phyloP scores from a whole-genome alignment of 495 filamentous ascomycete genomes.

The Choiromyces venosus region DNA sequence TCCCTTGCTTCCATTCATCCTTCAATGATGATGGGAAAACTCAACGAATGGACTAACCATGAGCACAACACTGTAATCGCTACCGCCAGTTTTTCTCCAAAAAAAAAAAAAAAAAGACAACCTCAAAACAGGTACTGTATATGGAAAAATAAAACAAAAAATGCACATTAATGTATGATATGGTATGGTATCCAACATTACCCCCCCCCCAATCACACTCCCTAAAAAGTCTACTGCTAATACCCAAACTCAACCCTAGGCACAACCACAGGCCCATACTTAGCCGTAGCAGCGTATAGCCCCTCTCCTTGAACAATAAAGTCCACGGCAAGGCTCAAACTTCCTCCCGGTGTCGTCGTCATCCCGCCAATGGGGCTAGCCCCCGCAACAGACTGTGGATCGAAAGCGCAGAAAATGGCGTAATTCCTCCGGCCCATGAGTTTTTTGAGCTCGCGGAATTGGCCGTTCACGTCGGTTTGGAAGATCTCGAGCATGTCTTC shows the following conservation, averaged over 20 bases:
- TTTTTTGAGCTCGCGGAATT: constrained; percentile 71
- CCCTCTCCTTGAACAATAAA: constrained; percentile 96
- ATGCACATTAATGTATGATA: constrained; percentile 5
- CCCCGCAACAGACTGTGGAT: constrained; percentile 67
- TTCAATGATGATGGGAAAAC: background rate
- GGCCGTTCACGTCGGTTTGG: constrained; percentile 77
- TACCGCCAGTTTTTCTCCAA: too few relatives aligned
- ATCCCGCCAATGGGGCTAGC: constrained; percentile 46
- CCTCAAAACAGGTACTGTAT: constrained; percentile 8
- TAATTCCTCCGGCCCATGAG: constrained; percentile 93
- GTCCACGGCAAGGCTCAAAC: constrained; percentile 84
- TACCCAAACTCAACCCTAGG: constrained; percentile 81
- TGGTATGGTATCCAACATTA: too few relatives aligned
- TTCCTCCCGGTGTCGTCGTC: constrained; percentile 52
- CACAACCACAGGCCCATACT: constrained; percentile 95
- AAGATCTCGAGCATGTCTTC: constrained; percentile 99
- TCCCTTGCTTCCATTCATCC: too few relatives aligned
- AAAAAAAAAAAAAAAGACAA: constrained; percentile 4
- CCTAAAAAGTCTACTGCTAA: constrained; percentile 27
- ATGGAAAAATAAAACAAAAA: constrained; percentile 15
- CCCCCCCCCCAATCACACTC: constrained; percentile 44
- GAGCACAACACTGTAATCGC: too few relatives aligned
- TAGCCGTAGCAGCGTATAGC: constrained; percentile 68
- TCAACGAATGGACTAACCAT: too few relatives aligned
- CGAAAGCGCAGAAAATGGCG: constrained; percentile 87